Percentiles rank a stretch among this genome's conserved stretches.
These are phyloP conservation scores for Fusarium sublunatum DNA, from an alignment of 2,329 filamentous ascomycete species.

Conservation along the genomic window DNA sequence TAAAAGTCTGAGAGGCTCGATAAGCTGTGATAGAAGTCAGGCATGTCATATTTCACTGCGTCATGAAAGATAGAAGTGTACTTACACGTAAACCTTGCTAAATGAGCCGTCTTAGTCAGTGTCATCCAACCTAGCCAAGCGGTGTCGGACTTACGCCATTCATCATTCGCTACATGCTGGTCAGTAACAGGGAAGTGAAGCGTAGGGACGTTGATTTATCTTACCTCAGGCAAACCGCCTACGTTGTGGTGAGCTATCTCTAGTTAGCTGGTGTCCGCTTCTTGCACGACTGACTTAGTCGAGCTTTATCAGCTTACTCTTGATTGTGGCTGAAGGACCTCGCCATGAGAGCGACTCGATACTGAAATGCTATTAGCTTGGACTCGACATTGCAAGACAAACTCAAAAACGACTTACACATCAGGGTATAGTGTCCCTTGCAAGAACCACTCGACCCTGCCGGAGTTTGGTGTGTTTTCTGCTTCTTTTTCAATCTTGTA, in stretches of 20 bases:
- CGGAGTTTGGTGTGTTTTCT: conserved; percentile 72
- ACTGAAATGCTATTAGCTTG: conserved; percentile 12
- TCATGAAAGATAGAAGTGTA: neutral
- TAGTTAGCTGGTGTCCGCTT: neutral
- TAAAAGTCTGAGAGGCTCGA: conserved; percentile 36
- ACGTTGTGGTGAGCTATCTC: conserved; percentile 34
- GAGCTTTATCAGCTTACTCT: conserved; percentile 47
- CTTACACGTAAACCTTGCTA: conserved; percentile 24
- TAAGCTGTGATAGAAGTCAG: conserved; percentile 11
- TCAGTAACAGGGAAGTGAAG: conserved; percentile 5
- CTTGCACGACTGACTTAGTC: neutral
- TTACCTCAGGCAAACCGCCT: conserved; percentile 36
- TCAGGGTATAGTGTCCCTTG: conserved; percentile 81
- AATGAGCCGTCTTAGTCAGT: conserved; percentile 5
- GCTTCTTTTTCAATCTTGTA: conserved; percentile 74
- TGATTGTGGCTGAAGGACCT: conserved; percentile 63
- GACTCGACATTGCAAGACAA: neutral
- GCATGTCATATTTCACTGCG: neutral
- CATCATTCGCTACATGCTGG: conserved; percentile 19
- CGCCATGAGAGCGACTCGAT: conserved; percentile 64
- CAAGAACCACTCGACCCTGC: conserved; percentile 85
- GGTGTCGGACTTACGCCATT: conserved; percentile 17
- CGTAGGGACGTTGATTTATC: conserved; percentile 2
- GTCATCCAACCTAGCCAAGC: conserved; percentile 1
- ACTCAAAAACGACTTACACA: neutral